Evolutionary conservation across 2,329 filamentous ascomycete genomes (phyloP), one percentile per base, ranked within the genome.

Genomic region (Polychaeton citri): DNA sequence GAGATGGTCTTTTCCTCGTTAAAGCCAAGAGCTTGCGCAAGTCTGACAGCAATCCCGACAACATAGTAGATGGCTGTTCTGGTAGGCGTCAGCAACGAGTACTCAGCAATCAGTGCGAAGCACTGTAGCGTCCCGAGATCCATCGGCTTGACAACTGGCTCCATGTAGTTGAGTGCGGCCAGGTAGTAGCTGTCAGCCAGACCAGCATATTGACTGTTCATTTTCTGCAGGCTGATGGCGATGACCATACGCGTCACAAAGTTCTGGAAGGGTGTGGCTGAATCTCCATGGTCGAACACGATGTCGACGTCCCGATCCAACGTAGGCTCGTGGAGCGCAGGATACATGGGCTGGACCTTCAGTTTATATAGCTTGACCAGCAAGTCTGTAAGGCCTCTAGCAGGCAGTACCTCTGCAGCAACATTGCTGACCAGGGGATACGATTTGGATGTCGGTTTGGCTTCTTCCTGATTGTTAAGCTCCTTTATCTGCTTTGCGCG

Each of bases 181-280:
- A 95, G 70, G 52, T 95, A 96, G 61, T 93, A 96, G 54, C 85
- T 87, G 59, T 96, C 88, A 19, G 90, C 88, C 19, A 96, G 66
- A 17, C 87, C 87, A n/a, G 87, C 86, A 57, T 90, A 96, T 45
- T 83, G 78, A 0, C 79, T 74, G 53, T 87, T 84, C 50, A 95
- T 70, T 58, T 92, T 94, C 59, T 96, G 88, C 59, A 96, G 73
- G 55, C 85, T 88, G 51, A 95, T 93, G 19, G 90, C 88, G 52
- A 96, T 77, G 36, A 95, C 84, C 75, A 96, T 87, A 39, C 84
- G 79, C 34, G 92, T 65, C 31, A 88, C 74, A 50, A 95, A 96
- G 50, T 90, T 86, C 53, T 87, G 79, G 55, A 87, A 88, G 0
- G 85, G 70, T n/a, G 47, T 43, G 6, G 52, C 49, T 47, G 93